Conservation (phyloP, 164 flowering plant species). For the Brasenia schreberi region DNA sequence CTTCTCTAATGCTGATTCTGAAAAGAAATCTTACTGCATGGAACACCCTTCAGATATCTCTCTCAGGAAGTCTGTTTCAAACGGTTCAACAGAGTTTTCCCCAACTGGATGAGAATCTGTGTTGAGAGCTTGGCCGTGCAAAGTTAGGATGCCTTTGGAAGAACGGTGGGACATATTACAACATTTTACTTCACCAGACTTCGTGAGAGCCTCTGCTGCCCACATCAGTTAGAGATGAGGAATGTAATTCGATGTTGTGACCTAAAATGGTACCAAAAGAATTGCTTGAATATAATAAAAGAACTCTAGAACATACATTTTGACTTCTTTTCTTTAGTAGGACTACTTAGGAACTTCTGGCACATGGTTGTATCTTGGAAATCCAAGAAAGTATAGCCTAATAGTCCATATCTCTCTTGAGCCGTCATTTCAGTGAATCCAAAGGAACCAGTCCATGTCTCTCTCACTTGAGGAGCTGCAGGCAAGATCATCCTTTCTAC, state of each 20-base stretch:
- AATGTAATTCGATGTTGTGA: no score
- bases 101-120: not conserved
- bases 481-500: slow-evolving; percentile 77
- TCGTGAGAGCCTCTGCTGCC: not conserved
- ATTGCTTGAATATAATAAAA: no score
- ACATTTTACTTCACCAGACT: not conserved
- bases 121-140: not conserved
- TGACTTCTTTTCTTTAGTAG: slow-evolving; percentile 5
- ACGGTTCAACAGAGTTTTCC: not conserved
- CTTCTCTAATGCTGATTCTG: not conserved
- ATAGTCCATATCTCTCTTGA: slow-evolving; percentile 39
- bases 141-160: not conserved
- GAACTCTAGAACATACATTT: not conserved
- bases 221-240: no score
- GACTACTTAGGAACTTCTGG: slow-evolving; percentile 38
- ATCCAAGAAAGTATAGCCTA: slow-evolving; percentile 47
- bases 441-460: slow-evolving; percentile 68
- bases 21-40: not conserved
- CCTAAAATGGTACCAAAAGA: no score
- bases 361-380: slow-evolving; percentile 71
- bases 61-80: not conserved
- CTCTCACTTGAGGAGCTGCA: slow-evolving; percentile 41
- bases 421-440: slow-evolving; percentile 51
- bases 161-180: not conserved
- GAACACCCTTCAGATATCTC: not conserved